A percentile compares a stretch with the other conserved stretches of the same genome.
Conservation (phyloP, 108 stramenopile genomes). For the Cyclostephanos invisitatus region DNA sequence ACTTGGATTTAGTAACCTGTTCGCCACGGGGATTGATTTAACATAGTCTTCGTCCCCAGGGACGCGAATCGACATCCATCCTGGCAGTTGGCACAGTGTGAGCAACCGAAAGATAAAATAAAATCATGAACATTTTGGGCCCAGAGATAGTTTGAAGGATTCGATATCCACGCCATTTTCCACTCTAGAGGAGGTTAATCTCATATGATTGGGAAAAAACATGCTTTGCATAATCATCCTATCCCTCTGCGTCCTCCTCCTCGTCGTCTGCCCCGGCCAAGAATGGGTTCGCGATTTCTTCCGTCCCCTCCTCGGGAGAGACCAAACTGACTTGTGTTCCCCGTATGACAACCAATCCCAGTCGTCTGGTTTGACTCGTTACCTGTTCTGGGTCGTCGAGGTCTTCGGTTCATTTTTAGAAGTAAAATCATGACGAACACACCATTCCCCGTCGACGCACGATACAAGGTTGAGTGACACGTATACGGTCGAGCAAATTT, state of each 20-base stretch:
- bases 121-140: background rate
- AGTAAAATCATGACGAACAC: background rate
- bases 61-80: too few species aligned
- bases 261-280: slow-evolving; percentile 60
- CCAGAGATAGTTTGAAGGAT: background rate
- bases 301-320: slow-evolving; percentile 82
- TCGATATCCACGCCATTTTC: too few species aligned
- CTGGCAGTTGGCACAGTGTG: too few species aligned
- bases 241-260: slow-evolving; percentile 21
- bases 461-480: background rate
- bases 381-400: slow-evolving; percentile 64
- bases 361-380: slow-evolving; percentile 67
- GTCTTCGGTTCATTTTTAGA: slow-evolving; percentile 33
- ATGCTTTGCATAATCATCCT: background rate
- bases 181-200: too few species aligned
- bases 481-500: background rate
- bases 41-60: too few species aligned
- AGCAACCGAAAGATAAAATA: too few species aligned
- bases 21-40: too few species aligned
- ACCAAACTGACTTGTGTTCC: slow-evolving; percentile 89
- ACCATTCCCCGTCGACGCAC: background rate
- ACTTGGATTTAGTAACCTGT: too few species aligned
- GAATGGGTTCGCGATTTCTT: slow-evolving; percentile 91
- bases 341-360: slow-evolving; percentile 81
- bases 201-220: too few species aligned